Evolutionary conservation across 2,329 filamentous ascomycete genomes (phyloP), one percentile per base, ranked within the genome.

Genomic region (Colletotrichum sp.): DNA sequence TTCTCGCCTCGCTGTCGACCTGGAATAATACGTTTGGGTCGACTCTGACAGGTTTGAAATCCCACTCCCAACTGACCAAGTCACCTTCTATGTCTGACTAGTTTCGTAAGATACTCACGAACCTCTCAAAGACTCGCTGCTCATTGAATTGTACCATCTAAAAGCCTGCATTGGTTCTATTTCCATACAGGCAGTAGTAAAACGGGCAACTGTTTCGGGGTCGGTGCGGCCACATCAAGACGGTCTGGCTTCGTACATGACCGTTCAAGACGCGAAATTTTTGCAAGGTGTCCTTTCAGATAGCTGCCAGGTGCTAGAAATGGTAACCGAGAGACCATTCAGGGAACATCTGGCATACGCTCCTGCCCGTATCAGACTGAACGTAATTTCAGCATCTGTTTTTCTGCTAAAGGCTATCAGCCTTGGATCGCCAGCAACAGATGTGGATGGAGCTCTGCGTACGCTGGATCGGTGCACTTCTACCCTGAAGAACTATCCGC

Each of bases 391-490:
- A 6, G 77, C 79, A 1, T 79, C 79, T 2, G 78, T 80, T 1
- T 80, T 80, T 22, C 67, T 80, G 0, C 77, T 80, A 8, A 80
- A 80, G 34, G 79, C 78, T 3, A 57, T 80, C 0, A 80, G 79
- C 29, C 69, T 36, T 59, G 79, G 25, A 63, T 72, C 49, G 29
- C 72, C 3, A 44, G 67, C 79, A 11, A 78, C 79, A 1, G 78
- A 80, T 9, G 67, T 79, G 3, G 71, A 73, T 1, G 73, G 73
- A 22, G 77, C 78, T 1, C 27, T 80, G 4, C 62, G 52, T 4
- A 64, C 73, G 1, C 27, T 80, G 12, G 78, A 80, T 8, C 76
- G 75, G 27, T 80, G 79, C n/a, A 80, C 73, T 0, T 62, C 61
- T 3, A 75, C 76, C 1, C 75, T 80, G 1, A 77, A 74, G 15